Conservation (phyloP, 2,329 filamentous ascomycete species). For the Colletotrichum sp. region DNA sequence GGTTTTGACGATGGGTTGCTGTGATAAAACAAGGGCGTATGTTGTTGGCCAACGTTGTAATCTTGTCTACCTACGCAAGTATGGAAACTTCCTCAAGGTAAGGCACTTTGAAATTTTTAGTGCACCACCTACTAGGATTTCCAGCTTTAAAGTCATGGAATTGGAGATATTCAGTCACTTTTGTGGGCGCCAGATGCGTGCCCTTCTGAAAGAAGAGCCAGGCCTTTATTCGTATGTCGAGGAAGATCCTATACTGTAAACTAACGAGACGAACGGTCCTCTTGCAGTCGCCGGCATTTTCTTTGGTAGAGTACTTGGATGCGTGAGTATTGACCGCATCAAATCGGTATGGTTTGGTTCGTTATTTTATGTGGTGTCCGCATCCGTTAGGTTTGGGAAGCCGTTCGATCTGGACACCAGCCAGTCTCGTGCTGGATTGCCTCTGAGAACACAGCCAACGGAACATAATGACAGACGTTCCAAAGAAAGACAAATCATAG, state of each 20-base stretch:
- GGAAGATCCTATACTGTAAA: not conserved
- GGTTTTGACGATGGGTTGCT: not conserved
- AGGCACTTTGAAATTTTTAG: not conserved
- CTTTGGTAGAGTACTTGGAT: not conserved
- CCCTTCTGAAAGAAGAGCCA: not conserved
- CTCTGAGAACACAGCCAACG: not conserved
- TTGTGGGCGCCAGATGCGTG: not conserved
- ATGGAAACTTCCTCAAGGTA: not conserved
- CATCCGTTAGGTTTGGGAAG: not conserved
- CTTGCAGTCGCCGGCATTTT: not conserved
- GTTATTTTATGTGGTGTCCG: not conserved
- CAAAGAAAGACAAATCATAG: not conserved
- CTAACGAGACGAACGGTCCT: not conserved
- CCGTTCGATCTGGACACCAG: not conserved
- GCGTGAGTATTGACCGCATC: not conserved
- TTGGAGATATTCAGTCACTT: not conserved
- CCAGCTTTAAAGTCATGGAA: not conserved
- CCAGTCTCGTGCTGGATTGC: not conserved
- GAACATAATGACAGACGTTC: not conserved
- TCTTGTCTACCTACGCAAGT: not conserved
- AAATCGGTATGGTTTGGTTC: not conserved
- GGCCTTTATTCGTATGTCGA: not conserved
- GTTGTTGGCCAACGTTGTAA: not conserved
- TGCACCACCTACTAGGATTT: not conserved
- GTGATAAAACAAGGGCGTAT: not conserved